A percentile compares a stretch with the other conserved stretches of the same genome.
Evolutionary conservation across 139 green algal species (phyloP).

Genomic region (Coelastrella sp.): DNA sequence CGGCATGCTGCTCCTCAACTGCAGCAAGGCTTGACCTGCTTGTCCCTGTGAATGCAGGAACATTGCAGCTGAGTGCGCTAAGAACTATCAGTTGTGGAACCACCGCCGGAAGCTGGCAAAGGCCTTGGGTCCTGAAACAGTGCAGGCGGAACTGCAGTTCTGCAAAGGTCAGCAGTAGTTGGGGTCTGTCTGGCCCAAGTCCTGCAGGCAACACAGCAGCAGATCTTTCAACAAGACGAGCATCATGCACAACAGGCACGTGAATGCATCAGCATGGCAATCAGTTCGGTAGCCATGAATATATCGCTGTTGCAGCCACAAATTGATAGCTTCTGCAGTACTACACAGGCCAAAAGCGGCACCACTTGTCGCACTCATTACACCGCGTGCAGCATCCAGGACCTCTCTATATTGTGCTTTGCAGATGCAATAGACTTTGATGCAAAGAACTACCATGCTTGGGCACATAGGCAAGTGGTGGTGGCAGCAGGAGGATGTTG

Average conservation of each 20-base stretch:
- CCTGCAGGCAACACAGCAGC: no score
- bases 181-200: no score
- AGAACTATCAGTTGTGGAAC: slow-evolving; percentile 98
- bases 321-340: no score
- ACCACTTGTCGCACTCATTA: neutral
- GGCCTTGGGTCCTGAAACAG: slow-evolving; percentile 50
- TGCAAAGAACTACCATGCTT: slow-evolving; percentile 94
- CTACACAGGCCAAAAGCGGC: neutral
- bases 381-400: neutral
- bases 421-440: slow-evolving; percentile 69
- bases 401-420: neutral
- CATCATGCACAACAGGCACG: no score
- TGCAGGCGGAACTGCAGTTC: slow-evolving; percentile 56
- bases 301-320: no score
- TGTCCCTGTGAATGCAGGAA: slow-evolving; percentile 3
- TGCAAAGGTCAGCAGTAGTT: neutral
- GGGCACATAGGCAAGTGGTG: slow-evolving; percentile 76
- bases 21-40: neutral
- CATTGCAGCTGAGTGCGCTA: slow-evolving; percentile 62
- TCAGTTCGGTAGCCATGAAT: no score
- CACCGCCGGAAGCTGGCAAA: slow-evolving; percentile 72
- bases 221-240: no score
- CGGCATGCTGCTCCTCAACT: neutral
- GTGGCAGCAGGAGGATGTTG: slow-evolving; percentile 55
- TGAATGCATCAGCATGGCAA: no score